Evolutionary conservation across 1,284 basidiomycete species (phyloP).

Genomic region (Leccinum subrobustum): DNA sequence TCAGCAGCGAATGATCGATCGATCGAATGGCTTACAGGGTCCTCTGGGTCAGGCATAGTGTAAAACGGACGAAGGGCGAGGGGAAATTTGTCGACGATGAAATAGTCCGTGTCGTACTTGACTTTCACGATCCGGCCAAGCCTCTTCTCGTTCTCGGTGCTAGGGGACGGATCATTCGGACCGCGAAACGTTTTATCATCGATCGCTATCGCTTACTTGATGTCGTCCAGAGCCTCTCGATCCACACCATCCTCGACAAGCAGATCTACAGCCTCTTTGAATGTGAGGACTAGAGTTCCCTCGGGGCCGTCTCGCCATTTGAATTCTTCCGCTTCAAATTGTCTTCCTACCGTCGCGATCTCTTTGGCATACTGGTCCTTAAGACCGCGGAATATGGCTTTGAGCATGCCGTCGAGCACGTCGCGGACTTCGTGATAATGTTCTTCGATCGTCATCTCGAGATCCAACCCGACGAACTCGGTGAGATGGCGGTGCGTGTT

Average conservation of each 20-base stretch:
- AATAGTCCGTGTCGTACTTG: conserved; percentile 97
- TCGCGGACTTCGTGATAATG: conserved; percentile 98
- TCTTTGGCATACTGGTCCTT: conserved; percentile 77
- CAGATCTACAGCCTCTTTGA: conserved; percentile 86
- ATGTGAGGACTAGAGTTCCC: conserved; percentile 80
- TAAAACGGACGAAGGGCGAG: conserved; percentile 94
- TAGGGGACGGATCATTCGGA: conserved; percentile 32
- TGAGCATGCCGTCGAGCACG: conserved; percentile 80
- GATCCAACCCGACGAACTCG: conserved; percentile 98
- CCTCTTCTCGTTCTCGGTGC: conserved; percentile 91
- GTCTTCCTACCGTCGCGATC: conserved; percentile 79
- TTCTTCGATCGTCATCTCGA: conserved; percentile 98
- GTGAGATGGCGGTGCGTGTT: conserved; percentile 99
- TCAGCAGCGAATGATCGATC: conserved; percentile 13
- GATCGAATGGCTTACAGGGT: conserved; percentile 59
- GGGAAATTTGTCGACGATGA: conserved; percentile 97
- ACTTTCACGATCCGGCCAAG: conserved; percentile 87
- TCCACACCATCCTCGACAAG: conserved; percentile 83
- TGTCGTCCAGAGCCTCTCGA: conserved; percentile 77
- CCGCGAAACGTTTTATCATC: conserved; percentile 1
- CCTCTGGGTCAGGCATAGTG: conserved; percentile 92
- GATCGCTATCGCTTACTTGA: conserved; percentile 59
- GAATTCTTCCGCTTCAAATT: conserved; percentile 91
- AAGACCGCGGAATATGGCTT: conserved; percentile 82
- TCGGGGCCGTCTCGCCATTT: conserved; percentile 66